phyloP scores from a whole-genome alignment of 2,329 filamentous ascomycete species.

The Fusarium phyllophilum region DNA sequence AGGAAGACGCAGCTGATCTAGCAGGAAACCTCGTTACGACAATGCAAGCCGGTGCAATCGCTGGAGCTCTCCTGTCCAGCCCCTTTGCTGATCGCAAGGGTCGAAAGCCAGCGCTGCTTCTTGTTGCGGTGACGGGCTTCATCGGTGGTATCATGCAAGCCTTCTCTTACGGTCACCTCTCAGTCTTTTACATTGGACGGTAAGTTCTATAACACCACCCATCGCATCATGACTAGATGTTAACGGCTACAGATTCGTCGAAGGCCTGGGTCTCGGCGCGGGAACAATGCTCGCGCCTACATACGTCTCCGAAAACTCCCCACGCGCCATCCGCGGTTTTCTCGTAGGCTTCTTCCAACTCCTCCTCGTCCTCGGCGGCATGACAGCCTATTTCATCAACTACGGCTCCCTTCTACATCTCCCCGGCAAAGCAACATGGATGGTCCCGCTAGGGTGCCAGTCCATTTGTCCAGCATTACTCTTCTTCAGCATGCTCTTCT shows the following conservation, averaged over 20 bases:
- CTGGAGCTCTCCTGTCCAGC: constrained; percentile 38
- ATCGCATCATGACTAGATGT: background rate
- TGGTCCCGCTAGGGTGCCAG: constrained; percentile 65
- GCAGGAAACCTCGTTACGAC: constrained; percentile 44
- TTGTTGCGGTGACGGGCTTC: constrained; percentile 44
- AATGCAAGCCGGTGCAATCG: constrained; percentile 44
- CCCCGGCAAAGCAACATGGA: constrained; percentile 32
- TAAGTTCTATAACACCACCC: background rate
- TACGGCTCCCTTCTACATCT: constrained; percentile 59
- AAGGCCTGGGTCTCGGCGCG: constrained; percentile 62
- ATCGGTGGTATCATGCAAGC: constrained; percentile 48
- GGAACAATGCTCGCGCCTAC: constrained; percentile 68
- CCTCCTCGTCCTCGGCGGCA: constrained; percentile 63
- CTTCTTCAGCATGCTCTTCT: constrained; percentile 63
- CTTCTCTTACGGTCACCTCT: constrained; percentile 44
- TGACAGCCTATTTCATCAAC: constrained; percentile 65
- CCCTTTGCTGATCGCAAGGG: constrained; percentile 45
- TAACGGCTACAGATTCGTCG: constrained; percentile 51
- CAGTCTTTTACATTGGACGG: constrained; percentile 46
- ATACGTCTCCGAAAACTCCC: constrained; percentile 70
- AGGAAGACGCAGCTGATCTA: constrained; percentile 32
- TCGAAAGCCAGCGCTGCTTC: constrained; percentile 46
- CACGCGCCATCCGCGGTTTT: constrained; percentile 67
- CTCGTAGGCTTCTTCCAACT: constrained; percentile 70
- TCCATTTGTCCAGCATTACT: constrained; percentile 64